Percentiles rank a stretch among this genome's conserved stretches.
These are phyloP conservation scores for Microascus cirrosus DNA, from an alignment of 2,329 filamentous ascomycete genomes.

Conservation along the genomic window DNA sequence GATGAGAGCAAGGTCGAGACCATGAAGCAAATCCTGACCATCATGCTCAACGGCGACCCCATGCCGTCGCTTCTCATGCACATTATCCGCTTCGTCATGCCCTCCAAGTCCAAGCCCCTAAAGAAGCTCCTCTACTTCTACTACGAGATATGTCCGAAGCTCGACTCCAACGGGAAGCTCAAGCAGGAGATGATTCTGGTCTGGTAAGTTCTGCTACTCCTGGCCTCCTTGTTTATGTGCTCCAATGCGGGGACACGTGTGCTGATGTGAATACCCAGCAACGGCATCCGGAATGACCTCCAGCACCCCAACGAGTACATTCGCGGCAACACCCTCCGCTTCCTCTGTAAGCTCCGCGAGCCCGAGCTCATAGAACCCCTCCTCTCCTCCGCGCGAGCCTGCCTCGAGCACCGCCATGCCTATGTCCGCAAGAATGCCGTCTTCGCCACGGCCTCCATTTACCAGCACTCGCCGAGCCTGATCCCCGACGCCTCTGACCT, in stretches of 20 bases:
- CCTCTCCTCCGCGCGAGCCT: constrained; percentile 81
- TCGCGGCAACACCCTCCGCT: constrained; percentile 92
- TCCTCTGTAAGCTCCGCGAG: constrained; percentile 92
- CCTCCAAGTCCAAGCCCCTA: constrained; percentile 86
- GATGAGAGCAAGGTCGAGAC: constrained; percentile 91
- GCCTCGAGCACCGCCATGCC: constrained; percentile 89
- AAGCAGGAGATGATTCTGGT: constrained; percentile 99
- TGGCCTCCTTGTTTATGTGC: neutral
- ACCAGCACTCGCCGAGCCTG: constrained; percentile 76
- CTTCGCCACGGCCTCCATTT: constrained; percentile 88
- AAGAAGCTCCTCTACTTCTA: constrained; percentile 99
- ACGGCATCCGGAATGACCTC: constrained; percentile 94
- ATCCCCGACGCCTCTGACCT: constrained; percentile 95
- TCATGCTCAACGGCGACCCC: constrained; percentile 97
- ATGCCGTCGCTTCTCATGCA: constrained; percentile 97
- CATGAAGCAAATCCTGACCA: constrained; percentile 89
- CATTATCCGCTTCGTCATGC: constrained; percentile 99
- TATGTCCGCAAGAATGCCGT: constrained; percentile 98
- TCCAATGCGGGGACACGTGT: constrained; percentile 3
- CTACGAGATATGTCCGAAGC: constrained; percentile 97
- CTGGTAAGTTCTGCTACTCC: constrained; percentile 47
- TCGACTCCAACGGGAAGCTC: constrained; percentile 82
- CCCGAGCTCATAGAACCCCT: constrained; percentile 93
- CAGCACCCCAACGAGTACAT: constrained; percentile 98
- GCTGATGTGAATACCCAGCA: constrained; percentile 45